phyloP scores from a whole-genome alignment of 768 basidiomycete species.

The Pisolithus tinctorius region DNA sequence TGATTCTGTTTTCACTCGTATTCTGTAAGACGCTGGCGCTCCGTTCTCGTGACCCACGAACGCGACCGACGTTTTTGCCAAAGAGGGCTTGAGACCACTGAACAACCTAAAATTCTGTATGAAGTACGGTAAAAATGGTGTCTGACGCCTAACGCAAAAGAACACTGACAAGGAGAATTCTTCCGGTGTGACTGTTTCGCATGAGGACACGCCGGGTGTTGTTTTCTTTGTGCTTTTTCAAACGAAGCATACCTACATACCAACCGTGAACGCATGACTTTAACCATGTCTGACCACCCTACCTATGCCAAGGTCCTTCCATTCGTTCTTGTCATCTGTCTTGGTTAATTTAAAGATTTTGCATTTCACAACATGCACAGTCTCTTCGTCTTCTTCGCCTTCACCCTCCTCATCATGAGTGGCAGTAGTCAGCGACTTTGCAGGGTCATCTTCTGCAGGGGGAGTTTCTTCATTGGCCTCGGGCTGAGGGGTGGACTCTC shows the following conservation, averaged over 20 bases:
- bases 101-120: slow-evolving; percentile 73
- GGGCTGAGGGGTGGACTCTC: slow-evolving; percentile 25
- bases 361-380: slow-evolving; percentile 46
- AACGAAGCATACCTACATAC: slow-evolving; percentile 64
- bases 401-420: slow-evolving; percentile 65
- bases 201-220: slow-evolving; percentile 54
- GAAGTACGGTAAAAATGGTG: slow-evolving; percentile 7
- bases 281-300: slow-evolving; percentile 17
- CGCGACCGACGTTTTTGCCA: slow-evolving; percentile 46
- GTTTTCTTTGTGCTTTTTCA: slow-evolving; percentile 70
- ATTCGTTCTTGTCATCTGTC: slow-evolving; percentile 40
- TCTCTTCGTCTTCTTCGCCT: slow-evolving; percentile 78
- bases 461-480: slow-evolving; percentile 16
- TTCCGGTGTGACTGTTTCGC: slow-evolving; percentile 69
- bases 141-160: not conserved
- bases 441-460: slow-evolving; percentile 25
- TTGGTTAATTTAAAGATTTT: slow-evolving; percentile 60
- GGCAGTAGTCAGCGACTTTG: slow-evolving; percentile 16
- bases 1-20: slow-evolving; percentile 55
- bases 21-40: slow-evolving; percentile 49
- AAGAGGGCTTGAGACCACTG: slow-evolving; percentile 45
- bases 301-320: slow-evolving; percentile 69
- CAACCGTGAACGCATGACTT: not conserved
- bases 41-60: slow-evolving; percentile 66
- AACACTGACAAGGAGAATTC: slow-evolving; percentile 60